Evolutionary conservation across 495 filamentous ascomycete genomes (phyloP).

Genomic region (Aspergillus mulundensis): DNA sequence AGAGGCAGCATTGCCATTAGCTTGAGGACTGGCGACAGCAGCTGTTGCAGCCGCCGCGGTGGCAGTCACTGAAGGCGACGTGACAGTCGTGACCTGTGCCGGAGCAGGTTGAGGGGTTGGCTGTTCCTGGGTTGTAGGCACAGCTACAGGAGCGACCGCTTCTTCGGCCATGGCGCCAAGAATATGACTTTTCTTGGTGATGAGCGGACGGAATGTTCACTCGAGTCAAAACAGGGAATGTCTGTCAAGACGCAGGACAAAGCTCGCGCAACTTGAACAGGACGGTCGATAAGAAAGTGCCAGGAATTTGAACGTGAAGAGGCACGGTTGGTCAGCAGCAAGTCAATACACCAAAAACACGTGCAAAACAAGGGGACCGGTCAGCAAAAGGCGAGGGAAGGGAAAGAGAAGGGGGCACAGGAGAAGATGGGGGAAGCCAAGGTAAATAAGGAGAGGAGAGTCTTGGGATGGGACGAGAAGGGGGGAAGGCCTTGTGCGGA

Average conservation of each 20-base stretch:
- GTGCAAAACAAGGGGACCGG: conserved; percentile 2
- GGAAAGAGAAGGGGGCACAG: conserved; percentile 4
- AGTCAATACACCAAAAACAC: conserved; percentile 7
- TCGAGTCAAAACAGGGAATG: conserved; percentile 3
- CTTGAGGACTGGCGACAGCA: conserved; percentile 36
- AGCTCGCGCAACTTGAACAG: background rate
- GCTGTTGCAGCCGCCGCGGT: conserved; percentile 45
- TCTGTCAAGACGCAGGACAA: background rate
- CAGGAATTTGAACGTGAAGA: background rate
- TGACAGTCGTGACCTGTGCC: conserved; percentile 28
- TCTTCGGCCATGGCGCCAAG: conserved; percentile 33
- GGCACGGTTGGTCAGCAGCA: background rate
- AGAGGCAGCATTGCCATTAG: conserved; percentile 26
- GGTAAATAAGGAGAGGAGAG: conserved; percentile 22
- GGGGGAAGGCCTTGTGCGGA: background rate
- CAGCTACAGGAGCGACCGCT: conserved; percentile 25
- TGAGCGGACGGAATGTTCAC: conserved; percentile 18
- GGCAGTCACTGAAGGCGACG: conserved; percentile 39
- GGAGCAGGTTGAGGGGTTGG: conserved; percentile 16
- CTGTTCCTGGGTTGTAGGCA: conserved; percentile 26
- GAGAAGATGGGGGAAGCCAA: conserved; percentile 14
- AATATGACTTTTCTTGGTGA: conserved; percentile 23
- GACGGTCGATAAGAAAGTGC: background rate
- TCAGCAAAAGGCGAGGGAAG: background rate
- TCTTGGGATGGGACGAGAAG: conserved; percentile 17